Evolutionary conservation across 2,329 filamentous ascomycete genomes (phyloP), one percentile per base, ranked within the genome.

Genomic region (Aspergillus costaricaensis): DNA sequence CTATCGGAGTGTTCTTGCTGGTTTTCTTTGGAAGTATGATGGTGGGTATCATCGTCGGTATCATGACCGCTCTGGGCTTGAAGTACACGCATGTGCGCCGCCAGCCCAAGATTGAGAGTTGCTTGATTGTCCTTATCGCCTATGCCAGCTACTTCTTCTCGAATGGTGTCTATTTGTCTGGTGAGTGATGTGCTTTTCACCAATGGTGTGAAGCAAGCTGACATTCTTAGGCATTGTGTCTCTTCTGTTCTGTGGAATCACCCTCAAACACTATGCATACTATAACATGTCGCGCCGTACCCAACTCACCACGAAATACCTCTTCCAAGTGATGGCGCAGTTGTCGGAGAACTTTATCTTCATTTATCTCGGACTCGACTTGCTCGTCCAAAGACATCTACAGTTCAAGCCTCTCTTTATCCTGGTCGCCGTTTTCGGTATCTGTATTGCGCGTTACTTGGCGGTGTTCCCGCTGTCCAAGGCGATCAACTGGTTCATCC

Each of bases 251-350:
- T 99, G 95, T 76, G 95, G 95, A 58, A 99, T 99, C 68, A 98
- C 95, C 10, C 82, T 99, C 65, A 99, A 99, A 78, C 95, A 99
- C 75, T 99, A 99, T 72, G 95, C 95, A 64, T 99, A 99, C 80
- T 97, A 98, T 83, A 99, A 99, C 81, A 99, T 99, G 95, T 99
- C 95, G 30, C 88, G 95, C 52, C 89, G 95, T 63, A 98, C 95
- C 1, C 95, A 99, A 75, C 88, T 99, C 64, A 96, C 95, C 15
- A 99, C 95, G 55, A 99, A 99, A 76, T 99, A 96, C 78, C 85
- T 97, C 59, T 99, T 99, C 80, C 92, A 96, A 75, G 89, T 96
- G 63, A 88, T 96, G 68, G 91, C 95, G 3, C 95, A 99, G 77
- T 80, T 99, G 49, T 96, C 94, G 0, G 95, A 99, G 79, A 99